Percentiles rank a stretch among this genome's conserved stretches.
phyloP scores from a whole-genome alignment of 2,329 filamentous ascomycete species.

The Botryotinia narcissicola region DNA sequence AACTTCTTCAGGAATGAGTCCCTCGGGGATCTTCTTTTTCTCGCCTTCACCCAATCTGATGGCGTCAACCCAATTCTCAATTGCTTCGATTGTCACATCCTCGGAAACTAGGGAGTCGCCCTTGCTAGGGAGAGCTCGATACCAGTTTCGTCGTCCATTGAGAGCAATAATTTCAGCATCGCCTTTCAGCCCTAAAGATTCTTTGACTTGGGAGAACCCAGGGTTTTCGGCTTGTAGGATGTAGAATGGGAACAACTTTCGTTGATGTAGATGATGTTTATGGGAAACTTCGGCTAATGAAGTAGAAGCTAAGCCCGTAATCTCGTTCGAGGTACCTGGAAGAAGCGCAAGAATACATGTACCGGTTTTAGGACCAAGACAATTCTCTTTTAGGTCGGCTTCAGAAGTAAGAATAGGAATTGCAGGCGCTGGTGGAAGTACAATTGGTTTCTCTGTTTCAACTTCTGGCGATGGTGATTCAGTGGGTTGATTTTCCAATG shows the following conservation, averaged over 20 bases:
- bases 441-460: conserved; percentile 43
- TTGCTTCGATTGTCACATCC: conserved; percentile 54
- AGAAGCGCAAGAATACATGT: conserved; percentile 81
- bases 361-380: conserved; percentile 70
- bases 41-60: conserved; percentile 84
- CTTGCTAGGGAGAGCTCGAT: conserved; percentile 59
- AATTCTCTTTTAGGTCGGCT: conserved; percentile 65
- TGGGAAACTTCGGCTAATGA: conserved; percentile 71
- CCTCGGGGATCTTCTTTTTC: conserved; percentile 71
- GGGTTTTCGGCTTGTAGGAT: conserved; percentile 63
- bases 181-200: conserved; percentile 59
- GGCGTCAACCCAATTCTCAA: conserved; percentile 88
- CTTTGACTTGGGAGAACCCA: conserved; percentile 54
- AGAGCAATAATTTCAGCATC: conserved; percentile 74
- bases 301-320: conserved; percentile 53
- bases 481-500: conserved; percentile 50
- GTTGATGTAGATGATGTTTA: conserved; percentile 66
- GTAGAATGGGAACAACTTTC: conserved; percentile 79
- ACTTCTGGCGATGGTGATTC: conserved; percentile 46
- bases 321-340: conserved; percentile 44
- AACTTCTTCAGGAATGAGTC: conserved; percentile 48
- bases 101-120: conserved; percentile 39
- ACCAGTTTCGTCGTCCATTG: conserved; percentile 86
- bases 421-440: conserved; percentile 54
- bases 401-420: conserved; percentile 64